A percentile compares a stretch with the other conserved stretches of the same genome.
phyloP scores from a whole-genome alignment of 352 stramenopile genomes.

The Aphanomyces cochlioides region DNA sequence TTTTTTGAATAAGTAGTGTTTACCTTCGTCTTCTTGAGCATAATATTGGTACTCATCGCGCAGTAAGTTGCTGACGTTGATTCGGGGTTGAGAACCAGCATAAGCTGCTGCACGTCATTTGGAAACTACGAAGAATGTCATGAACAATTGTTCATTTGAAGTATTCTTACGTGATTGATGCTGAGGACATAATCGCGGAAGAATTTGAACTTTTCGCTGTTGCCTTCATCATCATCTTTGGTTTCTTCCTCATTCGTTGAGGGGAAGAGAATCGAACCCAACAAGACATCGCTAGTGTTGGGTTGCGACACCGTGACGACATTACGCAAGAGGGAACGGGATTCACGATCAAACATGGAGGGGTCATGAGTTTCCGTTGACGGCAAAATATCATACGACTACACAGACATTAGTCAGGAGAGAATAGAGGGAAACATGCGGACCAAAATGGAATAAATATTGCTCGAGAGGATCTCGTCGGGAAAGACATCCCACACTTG shows the following conservation, averaged over 20 bases:
- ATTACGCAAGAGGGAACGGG: slow-evolving; percentile 64
- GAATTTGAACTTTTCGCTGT: slow-evolving; percentile 72
- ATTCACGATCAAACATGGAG: slow-evolving; percentile 61
- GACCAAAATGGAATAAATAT: slow-evolving; percentile 82
- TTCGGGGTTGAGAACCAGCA: slow-evolving; percentile 76
- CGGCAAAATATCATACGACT: slow-evolving; percentile 84
- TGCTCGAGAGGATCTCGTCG: slow-evolving; percentile 66
- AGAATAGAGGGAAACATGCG: slow-evolving; percentile 26
- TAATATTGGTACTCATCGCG: slow-evolving; percentile 67
- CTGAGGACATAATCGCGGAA: slow-evolving; percentile 62
- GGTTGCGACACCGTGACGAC: slow-evolving; percentile 62
- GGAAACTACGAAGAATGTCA: slow-evolving; percentile 16
- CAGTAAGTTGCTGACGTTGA: slow-evolving; percentile 76
- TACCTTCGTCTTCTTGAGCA: slow-evolving; percentile 80
- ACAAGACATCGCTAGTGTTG: slow-evolving; percentile 48
- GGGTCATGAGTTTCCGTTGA: slow-evolving; percentile 77
- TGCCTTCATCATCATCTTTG: slow-evolving; percentile 22
- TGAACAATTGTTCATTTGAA: neutral
- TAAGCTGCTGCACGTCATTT: slow-evolving; percentile 62
- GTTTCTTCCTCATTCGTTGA: slow-evolving; percentile 2
- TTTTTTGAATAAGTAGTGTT: neutral
- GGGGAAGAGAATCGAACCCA: slow-evolving; percentile 73
- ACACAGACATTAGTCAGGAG: neutral
- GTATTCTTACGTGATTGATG: slow-evolving; percentile 16
- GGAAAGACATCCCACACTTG: slow-evolving; percentile 83